These are phyloP conservation scores for Lactifluus subvellereus DNA, from an alignment of 768 basidiomycete species.

Conservation along the genomic window DNA sequence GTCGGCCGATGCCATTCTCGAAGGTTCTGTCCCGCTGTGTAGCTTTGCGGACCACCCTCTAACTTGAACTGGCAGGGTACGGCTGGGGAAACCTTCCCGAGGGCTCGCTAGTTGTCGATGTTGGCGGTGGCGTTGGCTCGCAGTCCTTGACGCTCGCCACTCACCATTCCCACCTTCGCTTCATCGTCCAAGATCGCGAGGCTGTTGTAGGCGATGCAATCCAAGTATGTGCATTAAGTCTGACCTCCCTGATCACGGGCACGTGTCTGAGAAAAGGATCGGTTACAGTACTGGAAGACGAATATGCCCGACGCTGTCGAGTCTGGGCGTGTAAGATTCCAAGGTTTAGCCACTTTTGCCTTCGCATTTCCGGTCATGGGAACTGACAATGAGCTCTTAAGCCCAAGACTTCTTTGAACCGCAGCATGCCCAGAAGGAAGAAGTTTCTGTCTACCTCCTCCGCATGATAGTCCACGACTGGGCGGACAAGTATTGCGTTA, in stretches of 20 bases:
- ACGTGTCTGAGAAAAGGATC: not conserved
- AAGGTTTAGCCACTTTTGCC: not conserved
- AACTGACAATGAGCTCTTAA: not conserved
- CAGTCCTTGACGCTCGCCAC: slow-evolving; percentile 4
- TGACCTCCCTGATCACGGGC: not conserved
- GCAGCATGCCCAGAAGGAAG: not conserved
- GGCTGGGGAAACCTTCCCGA: slow-evolving; percentile 3
- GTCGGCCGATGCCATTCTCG: not conserved
- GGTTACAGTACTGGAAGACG: slow-evolving; percentile 4
- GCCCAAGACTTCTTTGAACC: slow-evolving; percentile 4
- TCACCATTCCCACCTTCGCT: slow-evolving; percentile 3
- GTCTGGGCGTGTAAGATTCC: not conserved
- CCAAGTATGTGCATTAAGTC: not conserved
- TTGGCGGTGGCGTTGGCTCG: slow-evolving; percentile 10
- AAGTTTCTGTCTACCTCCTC: slow-evolving; percentile 5
- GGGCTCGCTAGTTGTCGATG: slow-evolving; percentile 12
- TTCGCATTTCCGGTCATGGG: no score
- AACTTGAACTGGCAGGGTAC: not conserved
- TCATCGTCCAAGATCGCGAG: slow-evolving; percentile 13
- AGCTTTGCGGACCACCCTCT: not conserved
- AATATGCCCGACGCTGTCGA: not conserved
- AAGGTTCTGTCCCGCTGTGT: not conserved
- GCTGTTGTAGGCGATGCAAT: not conserved
- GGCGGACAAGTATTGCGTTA: slow-evolving; percentile 29
- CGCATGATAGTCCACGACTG: slow-evolving; percentile 22